phyloP scores from a whole-genome alignment of 257 asterid species.

The Fraxinus quadrangulata region DNA sequence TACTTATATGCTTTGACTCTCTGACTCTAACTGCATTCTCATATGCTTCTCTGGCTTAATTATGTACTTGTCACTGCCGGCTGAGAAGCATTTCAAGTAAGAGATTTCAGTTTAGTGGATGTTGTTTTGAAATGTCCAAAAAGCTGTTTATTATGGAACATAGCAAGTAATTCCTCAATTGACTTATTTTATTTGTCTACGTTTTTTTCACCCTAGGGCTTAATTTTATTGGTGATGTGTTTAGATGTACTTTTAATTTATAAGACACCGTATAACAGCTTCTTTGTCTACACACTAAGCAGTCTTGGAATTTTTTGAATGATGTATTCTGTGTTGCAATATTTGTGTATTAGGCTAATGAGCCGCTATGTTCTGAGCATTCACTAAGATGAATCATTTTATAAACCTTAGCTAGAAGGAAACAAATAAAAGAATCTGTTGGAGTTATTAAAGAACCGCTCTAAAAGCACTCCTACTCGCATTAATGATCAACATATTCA shows the following conservation, averaged over 20 bases:
- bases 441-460: constrained; percentile 17
- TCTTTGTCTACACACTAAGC: background rate
- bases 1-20: background rate
- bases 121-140: background rate
- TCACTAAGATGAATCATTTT: background rate
- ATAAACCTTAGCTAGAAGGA: constrained; percentile 6
- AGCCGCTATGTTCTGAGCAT: background rate
- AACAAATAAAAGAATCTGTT: constrained; percentile 12
- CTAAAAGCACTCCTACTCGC: background rate
- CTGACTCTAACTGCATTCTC: background rate
- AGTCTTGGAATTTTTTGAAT: background rate
- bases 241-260: background rate
- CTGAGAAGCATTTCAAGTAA: background rate
- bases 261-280: background rate
- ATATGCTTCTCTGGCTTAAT: background rate
- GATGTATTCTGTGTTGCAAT: background rate
- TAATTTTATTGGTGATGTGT: background rate
- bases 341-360: background rate
- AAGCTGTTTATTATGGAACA: background rate
- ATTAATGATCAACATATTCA: constrained; percentile 8
- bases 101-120: background rate
- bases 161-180: background rate
- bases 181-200: background rate
- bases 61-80: background rate
- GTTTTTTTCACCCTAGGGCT: background rate